Evolutionary conservation across 2,329 filamentous ascomycete genomes (phyloP).

Genomic region (Dendryphion nanum): DNA sequence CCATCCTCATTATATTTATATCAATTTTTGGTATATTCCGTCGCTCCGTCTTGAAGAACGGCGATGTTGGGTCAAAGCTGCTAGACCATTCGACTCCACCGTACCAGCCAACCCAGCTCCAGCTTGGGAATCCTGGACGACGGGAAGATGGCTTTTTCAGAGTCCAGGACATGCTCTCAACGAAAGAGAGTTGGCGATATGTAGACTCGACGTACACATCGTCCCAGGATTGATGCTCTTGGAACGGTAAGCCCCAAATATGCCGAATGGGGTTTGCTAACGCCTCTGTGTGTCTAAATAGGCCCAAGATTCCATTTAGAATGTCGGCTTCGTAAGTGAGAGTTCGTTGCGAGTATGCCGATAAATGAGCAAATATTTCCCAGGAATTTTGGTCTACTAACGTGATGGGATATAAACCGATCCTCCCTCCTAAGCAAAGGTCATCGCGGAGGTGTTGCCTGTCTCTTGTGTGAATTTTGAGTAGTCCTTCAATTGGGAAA

Average conservation of each 20-base stretch:
- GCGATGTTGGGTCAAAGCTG: too few species aligned
- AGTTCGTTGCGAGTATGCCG: background rate
- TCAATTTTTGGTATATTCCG: too few species aligned
- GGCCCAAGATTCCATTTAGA: background rate
- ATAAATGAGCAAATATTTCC: too few species aligned
- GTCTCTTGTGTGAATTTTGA: background rate
- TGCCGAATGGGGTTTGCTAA: background rate
- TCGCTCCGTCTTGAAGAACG: too few species aligned
- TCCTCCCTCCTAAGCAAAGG: background rate
- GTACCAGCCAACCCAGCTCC: constrained; percentile 12
- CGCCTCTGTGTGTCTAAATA: background rate
- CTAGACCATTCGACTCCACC: too few species aligned
- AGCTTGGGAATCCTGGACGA: constrained; percentile 8
- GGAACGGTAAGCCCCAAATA: background rate
- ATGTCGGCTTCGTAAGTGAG: background rate
- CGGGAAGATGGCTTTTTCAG: constrained; percentile 3
- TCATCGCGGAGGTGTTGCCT: background rate
- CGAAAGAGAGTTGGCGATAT: background rate
- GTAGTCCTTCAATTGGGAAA: constrained; percentile 3
- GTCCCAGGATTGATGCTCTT: background rate
- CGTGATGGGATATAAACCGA: background rate
- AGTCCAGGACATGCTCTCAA: constrained; percentile 1
- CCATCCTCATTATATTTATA: too few species aligned
- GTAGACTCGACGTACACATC: background rate
- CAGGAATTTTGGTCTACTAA: background rate